These are phyloP conservation scores for Marvania coccoides DNA, from an alignment of 139 green algal genomes.

Conservation along the genomic window DNA sequence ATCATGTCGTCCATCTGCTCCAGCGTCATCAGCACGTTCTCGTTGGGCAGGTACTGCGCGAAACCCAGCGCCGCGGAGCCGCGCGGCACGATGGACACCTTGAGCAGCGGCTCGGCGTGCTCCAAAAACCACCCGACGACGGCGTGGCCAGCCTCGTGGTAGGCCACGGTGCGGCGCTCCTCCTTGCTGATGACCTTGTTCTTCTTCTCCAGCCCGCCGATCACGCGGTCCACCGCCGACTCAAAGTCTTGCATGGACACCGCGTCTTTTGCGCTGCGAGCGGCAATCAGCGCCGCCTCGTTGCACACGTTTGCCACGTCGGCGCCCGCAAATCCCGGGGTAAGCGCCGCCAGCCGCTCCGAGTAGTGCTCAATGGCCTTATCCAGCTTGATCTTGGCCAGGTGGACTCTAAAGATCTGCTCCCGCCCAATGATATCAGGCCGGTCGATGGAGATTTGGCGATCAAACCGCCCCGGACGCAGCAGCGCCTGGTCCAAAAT, in stretches of 20 bases:
- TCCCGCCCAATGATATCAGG: constrained; percentile 95
- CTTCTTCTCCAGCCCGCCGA: constrained; percentile 98
- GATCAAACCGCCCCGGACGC: constrained; percentile 89
- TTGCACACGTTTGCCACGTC: constrained; percentile 99
- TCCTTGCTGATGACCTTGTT: constrained; percentile 89
- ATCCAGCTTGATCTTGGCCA: constrained; percentile 76
- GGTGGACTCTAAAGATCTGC: constrained; percentile 92
- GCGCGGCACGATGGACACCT: constrained; percentile 97
- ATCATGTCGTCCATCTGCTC: constrained; percentile 91
- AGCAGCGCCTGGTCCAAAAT: constrained; percentile 97
- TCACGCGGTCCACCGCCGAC: constrained; percentile 90
- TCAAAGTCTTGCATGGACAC: constrained; percentile 87
- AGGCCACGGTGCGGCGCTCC: constrained; percentile 94
- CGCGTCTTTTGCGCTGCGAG: constrained; percentile 46
- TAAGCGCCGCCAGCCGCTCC: constrained; percentile 90
- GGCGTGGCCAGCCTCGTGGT: constrained; percentile 93
- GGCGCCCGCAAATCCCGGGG: constrained; percentile 87
- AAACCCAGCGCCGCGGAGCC: constrained; percentile 93
- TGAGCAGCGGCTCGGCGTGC: constrained; percentile 95
- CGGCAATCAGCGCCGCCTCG: constrained; percentile 94
- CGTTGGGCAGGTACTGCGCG: constrained; percentile 98
- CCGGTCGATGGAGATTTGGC: constrained; percentile 92
- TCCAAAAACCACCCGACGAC: constrained; percentile 97
- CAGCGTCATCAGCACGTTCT: constrained; percentile 94
- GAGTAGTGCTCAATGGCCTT: constrained; percentile 70